A percentile compares a stretch with the other conserved stretches of the same genome.
These are phyloP conservation scores for Claviceps pusilla DNA, from an alignment of 2,329 filamentous ascomycete genomes.

Conservation along the genomic window DNA sequence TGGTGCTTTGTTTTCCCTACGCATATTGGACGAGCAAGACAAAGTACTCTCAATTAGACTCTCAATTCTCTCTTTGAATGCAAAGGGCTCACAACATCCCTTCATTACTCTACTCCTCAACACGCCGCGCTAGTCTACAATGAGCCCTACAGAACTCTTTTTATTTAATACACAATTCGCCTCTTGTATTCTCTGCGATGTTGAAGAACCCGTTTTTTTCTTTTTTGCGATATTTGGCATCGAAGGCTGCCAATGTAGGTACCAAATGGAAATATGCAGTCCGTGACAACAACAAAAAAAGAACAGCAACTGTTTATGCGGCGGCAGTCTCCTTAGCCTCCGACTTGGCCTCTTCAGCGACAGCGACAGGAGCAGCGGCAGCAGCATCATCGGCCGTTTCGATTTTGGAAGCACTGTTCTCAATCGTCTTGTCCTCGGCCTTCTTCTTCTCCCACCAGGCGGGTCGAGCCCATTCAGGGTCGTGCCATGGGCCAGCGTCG, in stretches of 20 bases:
- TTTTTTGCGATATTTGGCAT: not conserved
- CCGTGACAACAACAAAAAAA: not conserved
- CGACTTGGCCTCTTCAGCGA: slow-evolving; percentile 15
- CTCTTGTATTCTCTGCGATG: not conserved
- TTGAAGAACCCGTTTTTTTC: not conserved
- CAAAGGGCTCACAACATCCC: not conserved
- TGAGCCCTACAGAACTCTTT: not conserved
- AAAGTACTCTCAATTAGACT: not conserved
- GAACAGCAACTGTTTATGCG: slow-evolving; percentile 1
- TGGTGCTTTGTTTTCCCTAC: not conserved
- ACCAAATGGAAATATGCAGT: not conserved
- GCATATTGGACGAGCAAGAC: not conserved
- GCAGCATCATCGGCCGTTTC: slow-evolving; percentile 18
- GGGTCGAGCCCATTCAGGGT: slow-evolving; percentile 50
- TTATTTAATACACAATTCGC: not conserved
- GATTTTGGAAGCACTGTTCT: slow-evolving; percentile 26
- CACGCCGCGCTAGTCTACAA: slow-evolving; percentile 1
- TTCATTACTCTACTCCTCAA: not conserved
- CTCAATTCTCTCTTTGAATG: too few species aligned
- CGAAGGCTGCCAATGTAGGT: not conserved
- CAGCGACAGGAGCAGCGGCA: slow-evolving; percentile 12
- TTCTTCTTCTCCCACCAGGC: slow-evolving; percentile 48
- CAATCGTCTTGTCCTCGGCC: slow-evolving; percentile 19
- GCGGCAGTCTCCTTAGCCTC: slow-evolving; percentile 17
- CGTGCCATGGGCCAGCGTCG: slow-evolving; percentile 77